These are phyloP conservation scores for Cercospora canescens DNA, from an alignment of 2,329 filamentous ascomycete species.

Conservation along the genomic window DNA sequence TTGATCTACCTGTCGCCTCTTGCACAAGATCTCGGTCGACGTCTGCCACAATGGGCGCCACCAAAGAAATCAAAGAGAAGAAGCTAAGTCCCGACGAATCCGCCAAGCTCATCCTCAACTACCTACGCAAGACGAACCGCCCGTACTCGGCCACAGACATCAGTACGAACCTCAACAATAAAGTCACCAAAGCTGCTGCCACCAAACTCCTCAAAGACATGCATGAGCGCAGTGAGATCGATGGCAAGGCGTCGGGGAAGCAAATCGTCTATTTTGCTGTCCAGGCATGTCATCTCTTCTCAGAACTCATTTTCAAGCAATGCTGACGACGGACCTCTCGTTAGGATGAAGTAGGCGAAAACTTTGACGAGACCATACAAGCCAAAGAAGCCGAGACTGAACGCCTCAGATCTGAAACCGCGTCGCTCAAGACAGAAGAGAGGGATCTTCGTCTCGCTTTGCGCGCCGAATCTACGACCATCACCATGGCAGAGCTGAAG, in stretches of 20 bases:
- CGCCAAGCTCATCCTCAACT: slow-evolving; percentile 32
- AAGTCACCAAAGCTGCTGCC: slow-evolving; percentile 50
- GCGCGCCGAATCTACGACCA: slow-evolving; percentile 47
- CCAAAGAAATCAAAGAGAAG: slow-evolving; percentile 31
- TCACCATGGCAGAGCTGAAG: slow-evolving; percentile 54
- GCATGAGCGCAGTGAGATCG: slow-evolving; percentile 60
- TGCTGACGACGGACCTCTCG: neutral
- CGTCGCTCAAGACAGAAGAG: slow-evolving; percentile 47
- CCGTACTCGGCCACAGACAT: slow-evolving; percentile 39
- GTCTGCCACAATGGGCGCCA: slow-evolving; percentile 31
- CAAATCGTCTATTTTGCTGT: slow-evolving; percentile 61
- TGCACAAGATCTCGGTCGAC: neutral
- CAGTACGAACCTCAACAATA: slow-evolving; percentile 38
- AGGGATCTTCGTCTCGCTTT: slow-evolving; percentile 52
- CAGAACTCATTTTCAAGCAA: neutral
- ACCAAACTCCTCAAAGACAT: slow-evolving; percentile 64
- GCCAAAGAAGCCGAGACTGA: slow-evolving; percentile 52
- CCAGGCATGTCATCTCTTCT: slow-evolving; percentile 38
- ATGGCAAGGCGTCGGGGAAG: slow-evolving; percentile 59
- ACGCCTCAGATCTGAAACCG: slow-evolving; percentile 47
- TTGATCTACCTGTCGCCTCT: neutral
- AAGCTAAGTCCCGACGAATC: slow-evolving; percentile 35
- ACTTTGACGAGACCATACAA: slow-evolving; percentile 50
- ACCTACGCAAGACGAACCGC: slow-evolving; percentile 35
- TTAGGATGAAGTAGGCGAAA: slow-evolving; percentile 53